A percentile compares a stretch with the other conserved stretches of the same genome.
phyloP scores from a whole-genome alignment of 768 basidiomycete genomes.

The Paxillus involutus region DNA sequence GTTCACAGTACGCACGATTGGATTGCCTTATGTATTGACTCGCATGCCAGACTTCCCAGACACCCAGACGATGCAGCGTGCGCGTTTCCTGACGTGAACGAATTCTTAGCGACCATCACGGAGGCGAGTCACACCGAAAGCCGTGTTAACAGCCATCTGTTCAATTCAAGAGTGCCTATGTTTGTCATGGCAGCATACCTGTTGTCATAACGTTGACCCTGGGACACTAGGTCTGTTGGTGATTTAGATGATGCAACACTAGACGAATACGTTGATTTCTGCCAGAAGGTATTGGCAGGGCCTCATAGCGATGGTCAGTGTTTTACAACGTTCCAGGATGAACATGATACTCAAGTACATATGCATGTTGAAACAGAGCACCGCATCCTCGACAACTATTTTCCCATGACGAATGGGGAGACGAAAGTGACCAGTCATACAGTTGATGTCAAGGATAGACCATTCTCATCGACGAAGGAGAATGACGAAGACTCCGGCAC shows the following conservation, averaged over 20 bases:
- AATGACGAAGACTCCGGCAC: slow-evolving; percentile 6
- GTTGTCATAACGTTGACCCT: slow-evolving; percentile 3
- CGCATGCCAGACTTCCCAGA: slow-evolving; percentile 40
- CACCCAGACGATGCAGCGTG: slow-evolving; percentile 56
- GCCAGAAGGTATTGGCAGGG: slow-evolving; percentile 51
- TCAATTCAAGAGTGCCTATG: slow-evolving; percentile 46
- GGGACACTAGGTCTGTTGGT: slow-evolving; percentile 45
- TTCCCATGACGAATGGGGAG: slow-evolving; percentile 33
- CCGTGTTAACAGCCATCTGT: slow-evolving; percentile 33
- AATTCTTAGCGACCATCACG: slow-evolving; percentile 46
- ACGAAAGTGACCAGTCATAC: background rate
- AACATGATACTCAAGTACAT: slow-evolving; percentile 9
- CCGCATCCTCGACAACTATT: slow-evolving; percentile 38
- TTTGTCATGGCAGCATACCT: slow-evolving; percentile 33
- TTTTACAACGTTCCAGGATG: slow-evolving; percentile 8
- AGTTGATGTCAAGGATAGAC: slow-evolving; percentile 1
- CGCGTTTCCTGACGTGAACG: slow-evolving; percentile 51
- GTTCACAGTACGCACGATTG: background rate
- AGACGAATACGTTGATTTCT: slow-evolving; percentile 68
- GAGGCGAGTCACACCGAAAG: slow-evolving; percentile 35
- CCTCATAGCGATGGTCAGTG: slow-evolving; percentile 25
- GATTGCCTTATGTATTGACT: slow-evolving; percentile 9
- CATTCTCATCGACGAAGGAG: slow-evolving; percentile 9
- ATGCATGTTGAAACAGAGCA: slow-evolving; percentile 21
- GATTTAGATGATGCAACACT: slow-evolving; percentile 51